Evolutionary conservation across 768 basidiomycete species (phyloP).

Genomic region (Xerocomellus chrysenteron): DNA sequence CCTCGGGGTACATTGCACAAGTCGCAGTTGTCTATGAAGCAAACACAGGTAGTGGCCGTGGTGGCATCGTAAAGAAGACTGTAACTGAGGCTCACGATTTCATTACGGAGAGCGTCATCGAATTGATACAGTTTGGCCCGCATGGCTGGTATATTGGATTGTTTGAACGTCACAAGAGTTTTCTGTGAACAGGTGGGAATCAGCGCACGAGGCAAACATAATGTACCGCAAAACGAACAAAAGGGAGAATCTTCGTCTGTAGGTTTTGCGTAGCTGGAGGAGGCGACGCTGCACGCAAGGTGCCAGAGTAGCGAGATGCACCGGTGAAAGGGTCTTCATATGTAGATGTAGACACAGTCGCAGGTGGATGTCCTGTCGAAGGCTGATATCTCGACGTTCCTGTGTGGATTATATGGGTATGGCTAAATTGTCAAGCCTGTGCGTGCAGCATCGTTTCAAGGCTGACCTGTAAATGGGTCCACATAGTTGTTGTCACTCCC

Average conservation of each 20-base stretch:
- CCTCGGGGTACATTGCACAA: slow-evolving; percentile 70
- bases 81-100: slow-evolving; percentile 52
- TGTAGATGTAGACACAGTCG: slow-evolving; percentile 35
- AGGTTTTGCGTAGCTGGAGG: slow-evolving; percentile 30
- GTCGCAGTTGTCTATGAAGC: slow-evolving; percentile 58
- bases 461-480: slow-evolving; percentile 87
- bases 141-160: slow-evolving; percentile 79
- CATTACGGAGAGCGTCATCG: slow-evolving; percentile 61
- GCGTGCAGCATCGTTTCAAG: not conserved
- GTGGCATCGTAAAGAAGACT: not conserved
- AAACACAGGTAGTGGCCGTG: not conserved
- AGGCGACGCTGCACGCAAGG: slow-evolving; percentile 37
- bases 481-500: slow-evolving; percentile 61
- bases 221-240: slow-evolving; percentile 37
- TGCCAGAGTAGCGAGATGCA: slow-evolving; percentile 56
- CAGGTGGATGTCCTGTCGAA: slow-evolving; percentile 33
- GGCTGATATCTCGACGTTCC: slow-evolving; percentile 67
- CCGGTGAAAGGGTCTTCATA: slow-evolving; percentile 74
- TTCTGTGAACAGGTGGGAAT: slow-evolving; percentile 39
- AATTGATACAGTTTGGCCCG: slow-evolving; percentile 76
- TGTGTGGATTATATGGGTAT: slow-evolving; percentile 16
- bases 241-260: slow-evolving; percentile 48
- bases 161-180: slow-evolving; percentile 75
- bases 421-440: not conserved
- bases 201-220: not conserved